Evolutionary conservation across 1,284 basidiomycete species (phyloP), one percentile per base, ranked within the genome.

Genomic region (Cryptococcus sp.): DNA sequence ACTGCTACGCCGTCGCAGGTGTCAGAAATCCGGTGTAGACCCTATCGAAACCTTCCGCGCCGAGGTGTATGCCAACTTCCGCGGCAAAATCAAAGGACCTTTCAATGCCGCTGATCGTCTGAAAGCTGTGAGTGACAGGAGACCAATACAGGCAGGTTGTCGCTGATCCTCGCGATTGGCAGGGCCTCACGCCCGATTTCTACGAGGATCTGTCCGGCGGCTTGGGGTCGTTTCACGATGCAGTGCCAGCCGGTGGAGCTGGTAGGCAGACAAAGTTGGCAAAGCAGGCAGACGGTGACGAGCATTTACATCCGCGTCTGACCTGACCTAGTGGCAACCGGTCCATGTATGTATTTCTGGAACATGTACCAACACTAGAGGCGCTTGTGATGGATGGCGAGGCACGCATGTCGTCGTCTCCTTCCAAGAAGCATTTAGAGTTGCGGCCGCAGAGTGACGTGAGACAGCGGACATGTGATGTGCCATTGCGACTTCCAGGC

Each of bases 61-160:
- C 47, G 88, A 92, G 68, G 91, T 94, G 13, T 82, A 80, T 56
- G 80, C 75, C 50, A 87, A 90, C 40, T 93, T 91, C 83, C 82
- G 83, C 38, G 91, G 91, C 1, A 87, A 87, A 58, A 82, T 93
- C 46, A 91, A 90, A 70, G 90, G 90, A 0, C 91, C 91, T 3
- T 93, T 93, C 77, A 93, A 93, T 76, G 83, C 82, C 0, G 83
- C 83, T 22, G 91, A 89, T 68, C 79, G 91, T 48, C 84, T 86
- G 67, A 86, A 84, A 71, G 91, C 91, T 6, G 72, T 74, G 27
- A 59, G 70, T 65, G n/a, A 11, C 2, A 8, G 17, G 17, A 30
- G 11, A 11, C 20, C 17, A 10, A 50, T 27, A 16, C 15, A 16
- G 38, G 19, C n/a, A n/a, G n/a, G 4, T 45, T 45, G 5, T 23